Evolutionary conservation across 805 yeast species (phyloP), one percentile per base, ranked within the genome.

Genomic region (Torulaspora delbrueckii): DNA sequence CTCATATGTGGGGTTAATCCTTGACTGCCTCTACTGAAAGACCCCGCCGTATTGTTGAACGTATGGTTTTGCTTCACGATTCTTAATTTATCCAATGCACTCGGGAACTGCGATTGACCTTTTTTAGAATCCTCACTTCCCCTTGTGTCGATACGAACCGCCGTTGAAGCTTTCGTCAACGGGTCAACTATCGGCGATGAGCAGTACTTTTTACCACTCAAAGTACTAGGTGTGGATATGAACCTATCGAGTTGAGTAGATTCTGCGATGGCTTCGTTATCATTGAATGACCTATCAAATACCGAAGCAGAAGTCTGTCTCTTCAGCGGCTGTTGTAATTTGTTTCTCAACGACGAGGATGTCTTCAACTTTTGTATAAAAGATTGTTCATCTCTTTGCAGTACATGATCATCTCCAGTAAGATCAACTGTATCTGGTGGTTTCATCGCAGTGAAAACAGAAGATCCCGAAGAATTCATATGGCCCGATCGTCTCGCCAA

Each of bases 391-490:
- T 50, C 42, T 10, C 31, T 18, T 23, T 40, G 46, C 18, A 19
- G 27, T n/a, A 28, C 14, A 16, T 34, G 31, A 14, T 50, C 56
- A 34, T 57, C 63, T n/a, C 49, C 26, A 1, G 63, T 61, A 27
- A 58, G 34, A 46, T 59, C 63, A 1, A 60, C 61, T 1, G 63
- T 59, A 25, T 56, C 54, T 8, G 62, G 62, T 3, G 58, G 57
- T 33, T 37, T 42, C 22, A 36, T 14, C 5, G 35, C 40, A 9
- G 46, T 40, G 23, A 43, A 44, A 6, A 43, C 37, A 5, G 51
- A 37, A 8, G 51, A 43, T 22, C 23, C 32, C 2, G 40, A 23
- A 5, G 47, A 32, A 10, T 24, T 23, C 12, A 8, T 16, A 16
- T 32, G 24, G n/a, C 14, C 14, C 6, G 36, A 34, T 7, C 35